Conservation (phyloP, 1,284 basidiomycete species). For the Boletellus sp. region DNA sequence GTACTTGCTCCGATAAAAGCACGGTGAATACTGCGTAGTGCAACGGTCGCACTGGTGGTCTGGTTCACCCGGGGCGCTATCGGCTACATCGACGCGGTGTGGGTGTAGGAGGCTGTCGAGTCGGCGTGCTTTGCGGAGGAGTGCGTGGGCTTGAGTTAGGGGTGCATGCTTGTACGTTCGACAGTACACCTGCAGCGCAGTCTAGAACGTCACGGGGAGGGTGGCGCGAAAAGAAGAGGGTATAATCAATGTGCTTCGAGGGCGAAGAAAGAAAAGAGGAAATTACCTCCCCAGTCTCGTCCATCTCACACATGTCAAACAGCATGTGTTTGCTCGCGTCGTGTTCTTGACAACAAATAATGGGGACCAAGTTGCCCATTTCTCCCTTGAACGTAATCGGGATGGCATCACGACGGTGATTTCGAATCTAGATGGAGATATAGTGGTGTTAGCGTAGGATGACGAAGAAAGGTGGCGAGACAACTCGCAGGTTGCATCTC, state of each 20-base stretch:
- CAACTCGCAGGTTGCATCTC: slow-evolving; percentile 79
- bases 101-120: slow-evolving; percentile 62
- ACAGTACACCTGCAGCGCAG: slow-evolving; percentile 83
- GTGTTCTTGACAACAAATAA: slow-evolving; percentile 83
- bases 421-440: slow-evolving; percentile 61
- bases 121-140: slow-evolving; percentile 81
- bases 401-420: slow-evolving; percentile 60
- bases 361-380: slow-evolving; percentile 77
- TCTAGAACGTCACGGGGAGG: slow-evolving; percentile 42
- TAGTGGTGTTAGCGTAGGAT: slow-evolving; percentile 1
- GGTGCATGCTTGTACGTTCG: slow-evolving; percentile 79
- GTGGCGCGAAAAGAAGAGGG: not conserved
- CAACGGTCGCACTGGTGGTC: slow-evolving; percentile 34
- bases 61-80: slow-evolving; percentile 8
- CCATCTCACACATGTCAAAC: slow-evolving; percentile 81
- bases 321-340: slow-evolving; percentile 62
- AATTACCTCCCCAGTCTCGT: slow-evolving; percentile 73
- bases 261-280: not conserved
- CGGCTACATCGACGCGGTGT: slow-evolving; percentile 12
- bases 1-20: slow-evolving; percentile 33
- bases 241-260: slow-evolving; percentile 5
- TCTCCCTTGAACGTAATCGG: slow-evolving; percentile 85
- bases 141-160: slow-evolving; percentile 67
- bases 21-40: slow-evolving; percentile 38
- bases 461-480: not conserved